Conservation (phyloP, 176 grass and related monocot genomes). For the Alloteropsis semialata region DNA sequence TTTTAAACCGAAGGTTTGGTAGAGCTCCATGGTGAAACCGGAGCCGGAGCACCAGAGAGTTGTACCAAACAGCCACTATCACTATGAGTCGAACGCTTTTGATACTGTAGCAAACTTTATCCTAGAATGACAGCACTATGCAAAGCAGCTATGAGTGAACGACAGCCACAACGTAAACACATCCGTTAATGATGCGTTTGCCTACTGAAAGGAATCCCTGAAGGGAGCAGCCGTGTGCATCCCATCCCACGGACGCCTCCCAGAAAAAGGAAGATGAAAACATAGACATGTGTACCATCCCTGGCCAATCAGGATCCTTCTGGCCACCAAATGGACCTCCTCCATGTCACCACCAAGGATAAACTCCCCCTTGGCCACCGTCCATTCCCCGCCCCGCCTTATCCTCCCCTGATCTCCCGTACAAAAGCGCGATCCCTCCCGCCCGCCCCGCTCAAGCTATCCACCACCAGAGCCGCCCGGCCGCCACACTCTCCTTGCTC, state of each 20-base stretch:
- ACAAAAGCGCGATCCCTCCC: slow-evolving; percentile 37
- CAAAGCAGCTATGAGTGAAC: background rate
- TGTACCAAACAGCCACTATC: too few relatives aligned
- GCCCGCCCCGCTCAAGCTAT: slow-evolving; percentile 13
- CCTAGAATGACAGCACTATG: background rate
- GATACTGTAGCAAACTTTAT: background rate
- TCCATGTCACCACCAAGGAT: slow-evolving; percentile 44
- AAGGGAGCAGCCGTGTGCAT: slow-evolving; percentile 23
- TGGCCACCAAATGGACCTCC: slow-evolving; percentile 40
- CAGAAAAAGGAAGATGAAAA: background rate
- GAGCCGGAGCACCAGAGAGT: too few relatives aligned
- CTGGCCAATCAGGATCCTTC: slow-evolving; percentile 43
- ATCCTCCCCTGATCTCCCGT: slow-evolving; percentile 55
- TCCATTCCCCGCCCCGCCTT: slow-evolving; percentile 63
- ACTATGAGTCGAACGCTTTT: too few relatives aligned
- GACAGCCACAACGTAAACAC: background rate
- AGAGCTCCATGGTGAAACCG: too few relatives aligned
- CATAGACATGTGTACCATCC: slow-evolving; percentile 33
- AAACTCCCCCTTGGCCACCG: slow-evolving; percentile 51
- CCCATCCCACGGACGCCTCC: slow-evolving; percentile 27
- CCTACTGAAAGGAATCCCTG: background rate
- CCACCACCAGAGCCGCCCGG: slow-evolving; percentile 9
- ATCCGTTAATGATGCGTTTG: background rate
- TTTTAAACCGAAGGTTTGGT: too few relatives aligned
- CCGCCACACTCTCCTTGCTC: slow-evolving; percentile 9